A percentile compares a stretch with the other conserved stretches of the same genome.
Evolutionary conservation across 805 yeast genomes (phyloP).

Genomic region (Saccharomycopsis fermentans): DNA sequence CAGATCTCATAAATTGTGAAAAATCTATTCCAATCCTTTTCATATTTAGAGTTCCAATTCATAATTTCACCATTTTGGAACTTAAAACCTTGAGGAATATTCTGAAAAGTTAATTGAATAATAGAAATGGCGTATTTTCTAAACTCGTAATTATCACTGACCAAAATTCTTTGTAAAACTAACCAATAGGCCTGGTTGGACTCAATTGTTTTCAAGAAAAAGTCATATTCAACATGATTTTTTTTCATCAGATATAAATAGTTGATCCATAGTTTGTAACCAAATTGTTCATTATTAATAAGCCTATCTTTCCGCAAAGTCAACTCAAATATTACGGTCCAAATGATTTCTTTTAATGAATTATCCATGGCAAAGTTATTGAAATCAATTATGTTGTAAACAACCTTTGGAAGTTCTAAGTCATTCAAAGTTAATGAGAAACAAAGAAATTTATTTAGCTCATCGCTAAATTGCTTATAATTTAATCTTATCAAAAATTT

Average conservation of each 20-base stretch:
- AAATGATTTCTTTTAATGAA: conserved; percentile 29
- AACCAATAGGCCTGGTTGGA: conserved; percentile 40
- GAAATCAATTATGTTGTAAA: conserved; percentile 29
- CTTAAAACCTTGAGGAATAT: conserved; percentile 24
- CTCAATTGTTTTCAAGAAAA: conserved; percentile 17
- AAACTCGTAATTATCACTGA: conserved; percentile 49
- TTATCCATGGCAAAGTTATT: conserved; percentile 46
- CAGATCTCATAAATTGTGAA: conserved; percentile 69
- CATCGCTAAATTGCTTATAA: conserved; percentile 20
- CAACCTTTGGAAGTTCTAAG: not conserved
- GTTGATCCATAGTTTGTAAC: conserved; percentile 47
- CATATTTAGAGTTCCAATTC: conserved; percentile 32
- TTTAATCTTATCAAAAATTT: conserved; percentile 7
- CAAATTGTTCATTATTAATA: conserved; percentile 31
- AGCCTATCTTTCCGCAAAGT: conserved; percentile 22
- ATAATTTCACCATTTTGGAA: conserved; percentile 28
- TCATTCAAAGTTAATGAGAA: conserved; percentile 28
- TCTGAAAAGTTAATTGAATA: conserved; percentile 48
- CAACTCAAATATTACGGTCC: conserved; percentile 37
- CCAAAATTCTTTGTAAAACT: conserved; percentile 44
- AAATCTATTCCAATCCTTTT: conserved; percentile 58
- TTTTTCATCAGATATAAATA: conserved; percentile 27
- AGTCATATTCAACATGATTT: conserved; percentile 4
- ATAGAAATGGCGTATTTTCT: conserved; percentile 61
- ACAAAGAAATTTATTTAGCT: conserved; percentile 28